Evolutionary conservation across 768 basidiomycete genomes (phyloP).

Genomic region (Panaeolus papilionaceus): DNA sequence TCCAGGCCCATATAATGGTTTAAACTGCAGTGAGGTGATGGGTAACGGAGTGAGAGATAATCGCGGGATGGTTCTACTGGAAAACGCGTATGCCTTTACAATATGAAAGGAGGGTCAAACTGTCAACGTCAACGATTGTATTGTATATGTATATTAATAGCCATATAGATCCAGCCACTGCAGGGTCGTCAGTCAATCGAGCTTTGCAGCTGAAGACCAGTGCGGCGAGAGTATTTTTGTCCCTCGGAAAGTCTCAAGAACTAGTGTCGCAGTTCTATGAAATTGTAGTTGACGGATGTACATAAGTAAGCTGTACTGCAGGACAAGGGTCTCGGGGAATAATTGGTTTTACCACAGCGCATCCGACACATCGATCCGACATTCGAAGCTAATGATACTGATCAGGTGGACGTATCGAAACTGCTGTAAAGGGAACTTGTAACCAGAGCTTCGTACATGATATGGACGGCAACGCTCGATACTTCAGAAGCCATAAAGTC

Average conservation of each 20-base stretch:
- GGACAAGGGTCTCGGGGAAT: not conserved
- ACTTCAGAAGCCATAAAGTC: not conserved
- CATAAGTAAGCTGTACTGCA: not conserved
- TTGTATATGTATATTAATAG: not conserved
- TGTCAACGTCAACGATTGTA: not conserved
- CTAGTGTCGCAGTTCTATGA: too few species aligned
- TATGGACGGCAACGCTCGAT: not conserved
- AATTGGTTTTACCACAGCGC: not conserved
- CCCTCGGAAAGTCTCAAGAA: too few species aligned
- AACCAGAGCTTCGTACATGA: not conserved
- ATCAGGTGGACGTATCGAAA: not conserved
- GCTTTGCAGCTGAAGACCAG: not conserved
- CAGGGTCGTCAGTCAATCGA: not conserved
- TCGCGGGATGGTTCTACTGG: slow-evolving; percentile 2
- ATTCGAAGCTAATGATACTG: not conserved
- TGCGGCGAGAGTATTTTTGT: too few species aligned
- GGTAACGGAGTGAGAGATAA: not conserved
- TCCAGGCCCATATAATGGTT: not conserved
- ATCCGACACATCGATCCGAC: slow-evolving; percentile 13
- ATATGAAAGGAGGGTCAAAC: not conserved
- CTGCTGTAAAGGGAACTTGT: not conserved
- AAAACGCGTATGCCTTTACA: not conserved
- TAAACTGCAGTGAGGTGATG: not conserved
- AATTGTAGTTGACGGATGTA: too few species aligned
- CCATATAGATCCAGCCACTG: not conserved